Base-by-base conservation (phyloP, 1,284 basidiomycete genomes). In the Fomitopsis betulina region DNA sequence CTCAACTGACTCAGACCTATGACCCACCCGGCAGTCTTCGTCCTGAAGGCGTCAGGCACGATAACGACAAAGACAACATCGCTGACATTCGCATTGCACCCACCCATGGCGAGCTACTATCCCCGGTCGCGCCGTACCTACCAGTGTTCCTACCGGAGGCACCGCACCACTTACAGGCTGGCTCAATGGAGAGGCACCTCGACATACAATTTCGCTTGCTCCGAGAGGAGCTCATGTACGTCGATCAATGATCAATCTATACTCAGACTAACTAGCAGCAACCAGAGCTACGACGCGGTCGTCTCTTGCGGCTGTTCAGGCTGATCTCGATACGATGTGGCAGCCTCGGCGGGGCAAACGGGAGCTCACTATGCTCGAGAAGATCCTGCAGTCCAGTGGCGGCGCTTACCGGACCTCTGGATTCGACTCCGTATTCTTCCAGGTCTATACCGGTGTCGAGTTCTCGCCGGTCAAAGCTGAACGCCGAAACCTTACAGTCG, bases 251-350 rank as follows among this genome's bases (percentile, higher is more conserved):
- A 40, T 43, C 4, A 19, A 3, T 5, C 5, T 8, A 13, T 12
- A 9, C 15, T 5, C 13, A 49, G 27, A 19, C 12, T 45, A 3
- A 55, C 58, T 30, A 30, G 27, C 5, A 3, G 42, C 47, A 50
- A 27, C 43, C 53, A 85, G 84, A 10, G 81, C 82, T 0, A 76
- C 82, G 0, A 69, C 84, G 32, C 77, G 83, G 2, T 72, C 69
- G 6, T 80, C 85, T 0, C 72, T 84, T 7, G 60, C 67, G 4
- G 62, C 65, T 2, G 54, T 77, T 6, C 58, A 73, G 33, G 65
- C 64, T 8, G 78, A 79, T 57, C 65, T 78, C 3, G 30, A 43
- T 12, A 19, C 58, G 57, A 53, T 66, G 47, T 66, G 63, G 60
- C 49, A 50, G 6, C 10, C 52, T 10, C 6, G 21, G 17, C 53